Percentiles rank a stretch among this genome's conserved stretches.
Conservation (phyloP, 164 flowering plant species). For the Vitis labrusca region DNA sequence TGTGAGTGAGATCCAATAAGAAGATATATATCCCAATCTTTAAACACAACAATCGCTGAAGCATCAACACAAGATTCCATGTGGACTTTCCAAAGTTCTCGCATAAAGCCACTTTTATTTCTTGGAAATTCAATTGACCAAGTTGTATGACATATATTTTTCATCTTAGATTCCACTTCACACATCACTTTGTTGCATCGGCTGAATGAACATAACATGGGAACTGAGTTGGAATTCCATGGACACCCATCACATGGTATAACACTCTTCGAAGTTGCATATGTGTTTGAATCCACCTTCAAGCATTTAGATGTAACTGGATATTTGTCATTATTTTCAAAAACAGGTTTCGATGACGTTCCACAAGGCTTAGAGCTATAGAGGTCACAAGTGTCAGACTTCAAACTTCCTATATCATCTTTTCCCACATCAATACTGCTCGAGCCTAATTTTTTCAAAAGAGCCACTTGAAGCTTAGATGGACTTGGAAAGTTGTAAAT, state of each 20-base stretch:
- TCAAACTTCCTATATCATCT: constrained; percentile 7
- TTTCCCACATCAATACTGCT: constrained; percentile 4
- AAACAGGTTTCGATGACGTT: constrained; percentile 9
- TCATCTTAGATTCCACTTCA: constrained; percentile 24
- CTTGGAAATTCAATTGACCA: constrained; percentile 36
- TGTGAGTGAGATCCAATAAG: constrained; percentile 89
- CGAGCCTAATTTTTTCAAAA: constrained; percentile 31
- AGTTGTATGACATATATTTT: constrained; percentile 19
- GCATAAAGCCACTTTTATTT: constrained; percentile 35
- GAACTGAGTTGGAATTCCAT: constrained; percentile 32
- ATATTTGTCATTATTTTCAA: constrained; percentile 11
- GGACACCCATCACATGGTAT: constrained; percentile 13
- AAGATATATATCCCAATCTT: constrained; percentile 42
- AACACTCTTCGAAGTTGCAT: constrained; percentile 8
- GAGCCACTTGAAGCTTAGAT: constrained; percentile 47
- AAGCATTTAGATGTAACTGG: constrained; percentile 33
- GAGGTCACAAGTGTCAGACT: constrained; percentile 10
- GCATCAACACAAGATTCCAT: constrained; percentile 93
- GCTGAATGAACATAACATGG: constrained; percentile 47
- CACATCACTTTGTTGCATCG: constrained; percentile 68
- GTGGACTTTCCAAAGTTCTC: constrained; percentile 70
- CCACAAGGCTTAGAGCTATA: constrained; percentile 4
- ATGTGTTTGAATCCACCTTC: constrained; percentile 32
- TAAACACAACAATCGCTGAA: constrained; percentile 70
- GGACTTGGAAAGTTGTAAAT: constrained; percentile 71